Percentiles rank a stretch among this genome's conserved stretches.
These are phyloP conservation scores for Luvunga scandens DNA, from an alignment of 345 rosid genomes.

Conservation along the genomic window DNA sequence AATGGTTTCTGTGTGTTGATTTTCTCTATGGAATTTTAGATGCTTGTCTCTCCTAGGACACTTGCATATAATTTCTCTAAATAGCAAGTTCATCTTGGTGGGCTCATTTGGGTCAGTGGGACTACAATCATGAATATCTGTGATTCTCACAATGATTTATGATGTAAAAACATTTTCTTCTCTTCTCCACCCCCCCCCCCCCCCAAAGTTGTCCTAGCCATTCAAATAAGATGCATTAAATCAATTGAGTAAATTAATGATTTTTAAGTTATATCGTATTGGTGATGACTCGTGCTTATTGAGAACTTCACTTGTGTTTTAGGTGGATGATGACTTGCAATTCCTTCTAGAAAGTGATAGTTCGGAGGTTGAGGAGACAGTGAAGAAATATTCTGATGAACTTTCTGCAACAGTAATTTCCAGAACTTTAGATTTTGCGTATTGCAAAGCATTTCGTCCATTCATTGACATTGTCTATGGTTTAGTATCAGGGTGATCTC, in stretches of 20 bases:
- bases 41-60: neutral
- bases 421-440: slow-evolving; percentile 9
- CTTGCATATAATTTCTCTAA: neutral
- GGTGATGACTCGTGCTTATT: neutral
- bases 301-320: neutral
- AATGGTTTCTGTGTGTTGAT: neutral
- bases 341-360: slow-evolving; percentile 38
- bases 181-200: too few relatives aligned
- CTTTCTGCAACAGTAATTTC: slow-evolving; percentile 35
- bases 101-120: neutral
- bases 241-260: neutral
- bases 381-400: slow-evolving; percentile 51
- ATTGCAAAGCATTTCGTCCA: neutral
- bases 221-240: neutral
- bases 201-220: too few relatives aligned
- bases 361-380: slow-evolving; percentile 28
- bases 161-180: neutral
- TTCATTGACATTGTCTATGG: neutral
- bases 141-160: neutral
- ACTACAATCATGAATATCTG: neutral
- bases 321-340: slow-evolving; percentile 49
- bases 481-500: neutral
- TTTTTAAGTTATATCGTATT: neutral
- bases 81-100: neutral
- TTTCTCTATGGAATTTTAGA: neutral